Conservation (phyloP, 139 green algal genomes). For the Coelastrella sp. region DNA sequence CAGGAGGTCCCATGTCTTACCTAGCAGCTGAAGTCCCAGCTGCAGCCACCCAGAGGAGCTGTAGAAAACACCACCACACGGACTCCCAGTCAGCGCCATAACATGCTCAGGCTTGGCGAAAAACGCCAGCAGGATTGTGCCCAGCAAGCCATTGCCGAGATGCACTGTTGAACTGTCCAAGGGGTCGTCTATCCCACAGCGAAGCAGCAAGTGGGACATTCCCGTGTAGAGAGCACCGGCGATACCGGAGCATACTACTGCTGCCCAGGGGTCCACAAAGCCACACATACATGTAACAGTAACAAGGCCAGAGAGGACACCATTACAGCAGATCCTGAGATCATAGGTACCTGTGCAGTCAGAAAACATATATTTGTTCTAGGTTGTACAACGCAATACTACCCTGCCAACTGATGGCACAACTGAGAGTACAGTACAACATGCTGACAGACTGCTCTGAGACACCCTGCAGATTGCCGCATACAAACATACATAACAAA, state of each 20-base stretch:
- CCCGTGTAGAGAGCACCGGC: conserved; percentile 54
- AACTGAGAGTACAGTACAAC: neutral
- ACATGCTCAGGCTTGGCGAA: conserved; percentile 60
- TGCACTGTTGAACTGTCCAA: conserved; percentile 59
- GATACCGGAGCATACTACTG: conserved; percentile 51
- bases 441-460: too few relatives aligned
- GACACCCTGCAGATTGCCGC: too few relatives aligned
- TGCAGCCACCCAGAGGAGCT: conserved; percentile 44
- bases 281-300: conserved; percentile 51
- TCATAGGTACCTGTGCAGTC: conserved; percentile 55
- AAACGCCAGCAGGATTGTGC: conserved; percentile 54
- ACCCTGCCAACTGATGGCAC: neutral
- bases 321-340: conserved; percentile 58
- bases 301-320: conserved; percentile 59
- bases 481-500: too few relatives aligned
- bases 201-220: conserved; percentile 54
- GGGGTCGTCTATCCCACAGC: conserved; percentile 59
- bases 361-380: neutral
- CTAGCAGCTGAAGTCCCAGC: conserved; percentile 61
- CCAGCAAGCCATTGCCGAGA: conserved; percentile 47
- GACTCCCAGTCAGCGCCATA: conserved; percentile 33
- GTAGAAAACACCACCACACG: conserved; percentile 64
- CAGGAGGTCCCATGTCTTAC: too few relatives aligned
- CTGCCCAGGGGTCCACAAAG: conserved; percentile 63
- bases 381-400: neutral